Percentiles rank a stretch among this genome's conserved stretches.
These are phyloP conservation scores for Ceratobasidium sp. DNA, from an alignment of 1,284 basidiomycete genomes.

Conservation along the genomic window DNA sequence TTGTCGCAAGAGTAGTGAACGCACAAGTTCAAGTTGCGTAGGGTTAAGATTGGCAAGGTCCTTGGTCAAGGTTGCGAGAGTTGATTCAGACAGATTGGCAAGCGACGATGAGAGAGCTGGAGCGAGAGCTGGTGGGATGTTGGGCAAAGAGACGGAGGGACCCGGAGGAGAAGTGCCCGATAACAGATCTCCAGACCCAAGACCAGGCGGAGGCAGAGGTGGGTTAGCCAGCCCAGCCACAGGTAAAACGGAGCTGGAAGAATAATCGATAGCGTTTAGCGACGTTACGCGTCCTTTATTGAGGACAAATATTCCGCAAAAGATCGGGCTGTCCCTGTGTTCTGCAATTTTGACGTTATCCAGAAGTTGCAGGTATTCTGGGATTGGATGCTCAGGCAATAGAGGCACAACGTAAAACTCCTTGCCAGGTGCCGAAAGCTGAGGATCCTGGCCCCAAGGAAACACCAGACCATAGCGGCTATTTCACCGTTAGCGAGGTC, in stretches of 20 bases:
- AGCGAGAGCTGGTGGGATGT: conserved; percentile 10
- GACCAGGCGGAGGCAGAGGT: conserved; percentile 43
- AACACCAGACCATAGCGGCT: conserved; percentile 88
- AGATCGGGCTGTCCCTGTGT: conserved; percentile 64
- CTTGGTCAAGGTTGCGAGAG: conserved; percentile 30
- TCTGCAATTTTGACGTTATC: conserved; percentile 79
- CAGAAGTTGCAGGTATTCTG: conserved; percentile 85
- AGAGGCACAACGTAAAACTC: conserved; percentile 91
- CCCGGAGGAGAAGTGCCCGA: not conserved
- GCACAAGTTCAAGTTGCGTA: conserved; percentile 31
- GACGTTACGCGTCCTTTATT: conserved; percentile 62
- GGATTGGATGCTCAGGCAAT: conserved; percentile 68
- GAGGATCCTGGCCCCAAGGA: conserved; percentile 78
- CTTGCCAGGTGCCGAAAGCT: conserved; percentile 76
- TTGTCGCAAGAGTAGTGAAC: conserved; percentile 38
- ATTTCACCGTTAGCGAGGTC: conserved; percentile 36
- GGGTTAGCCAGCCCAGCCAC: conserved; percentile 46
- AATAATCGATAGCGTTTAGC: conserved; percentile 53
- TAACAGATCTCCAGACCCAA: not conserved
- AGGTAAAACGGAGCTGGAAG: conserved; percentile 49
- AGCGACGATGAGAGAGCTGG: conserved; percentile 36
- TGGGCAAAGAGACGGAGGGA: conserved; percentile 25
- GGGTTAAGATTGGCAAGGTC: conserved; percentile 30
- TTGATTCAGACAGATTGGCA: conserved; percentile 29
- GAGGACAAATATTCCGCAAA: conserved; percentile 84